Conservation (phyloP, 306 rosid genomes). For the Quercus bicolor region DNA sequence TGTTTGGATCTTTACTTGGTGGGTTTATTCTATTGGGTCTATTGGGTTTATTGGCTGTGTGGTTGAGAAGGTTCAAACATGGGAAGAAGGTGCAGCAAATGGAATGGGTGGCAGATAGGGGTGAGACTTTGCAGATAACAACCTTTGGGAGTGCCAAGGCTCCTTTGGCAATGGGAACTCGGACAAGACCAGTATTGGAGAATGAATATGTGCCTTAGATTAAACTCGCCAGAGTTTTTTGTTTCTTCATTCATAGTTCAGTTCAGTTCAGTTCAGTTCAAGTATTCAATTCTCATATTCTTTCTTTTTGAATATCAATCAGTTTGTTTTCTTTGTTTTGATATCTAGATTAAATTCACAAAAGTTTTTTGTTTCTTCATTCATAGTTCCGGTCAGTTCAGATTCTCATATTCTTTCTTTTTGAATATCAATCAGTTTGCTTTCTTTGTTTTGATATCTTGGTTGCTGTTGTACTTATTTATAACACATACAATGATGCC, state of each 20-base stretch:
- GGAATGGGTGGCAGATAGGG: slow-evolving; percentile 26
- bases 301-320: too few species aligned
- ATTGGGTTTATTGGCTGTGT: slow-evolving; percentile 18
- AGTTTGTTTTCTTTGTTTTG: too few species aligned
- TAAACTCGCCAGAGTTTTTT: slow-evolving; percentile 5
- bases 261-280: slow-evolving; percentile 8
- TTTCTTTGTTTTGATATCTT: too few species aligned
- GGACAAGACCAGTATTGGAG: slow-evolving; percentile 51
- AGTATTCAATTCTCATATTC: background rate
- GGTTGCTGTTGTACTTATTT: too few species aligned
- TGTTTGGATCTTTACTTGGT: slow-evolving; percentile 26
- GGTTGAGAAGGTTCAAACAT: slow-evolving; percentile 7
- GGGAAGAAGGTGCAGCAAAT: slow-evolving; percentile 19
- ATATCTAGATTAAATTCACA: slow-evolving; percentile 18
- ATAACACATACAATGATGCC: too few species aligned
- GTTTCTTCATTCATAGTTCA: slow-evolving; percentile 21
- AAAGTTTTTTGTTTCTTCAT: slow-evolving; percentile 13
- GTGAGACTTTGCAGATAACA: slow-evolving; percentile 18
- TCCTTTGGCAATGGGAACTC: slow-evolving; percentile 41
- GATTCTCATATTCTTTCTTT: background rate
- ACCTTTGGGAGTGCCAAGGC: slow-evolving; percentile 31
- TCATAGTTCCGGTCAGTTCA: slow-evolving; percentile 11
- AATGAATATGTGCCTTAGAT: slow-evolving; percentile 36
- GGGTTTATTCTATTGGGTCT: slow-evolving; percentile 22
- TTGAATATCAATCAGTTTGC: too few species aligned